Evolutionary conservation across 2,329 filamentous ascomycete species (phyloP), one percentile per base, ranked within the genome.

Genomic region (Venturia nashicola): DNA sequence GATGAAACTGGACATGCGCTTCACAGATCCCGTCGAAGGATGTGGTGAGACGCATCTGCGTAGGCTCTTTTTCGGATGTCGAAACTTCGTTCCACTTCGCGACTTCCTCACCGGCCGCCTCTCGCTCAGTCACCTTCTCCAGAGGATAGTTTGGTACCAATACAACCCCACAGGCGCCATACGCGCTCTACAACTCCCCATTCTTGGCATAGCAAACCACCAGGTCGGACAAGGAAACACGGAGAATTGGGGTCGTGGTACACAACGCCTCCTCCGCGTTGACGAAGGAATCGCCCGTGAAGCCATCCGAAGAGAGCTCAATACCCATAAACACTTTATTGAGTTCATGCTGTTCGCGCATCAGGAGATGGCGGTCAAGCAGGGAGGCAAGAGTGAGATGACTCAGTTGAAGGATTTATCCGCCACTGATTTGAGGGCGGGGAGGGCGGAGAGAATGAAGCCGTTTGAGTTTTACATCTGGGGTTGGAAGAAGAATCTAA

Each of bases 1-100:
- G 67, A 70, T 89, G 66, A 92, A 93, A 75, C 80, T 94, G 18
- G 80, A 84, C 69, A 84, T 91, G 82, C 79, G 80, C 63, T 85
- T 90, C 73, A 83, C 82, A 65, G 81, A 89, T 67, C 87, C 88
- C 0, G 71, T 83, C 32, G 79, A 79, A 60, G 83, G 82, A 0
- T 78, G 79, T 18, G 78, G 79, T 60, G 75, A 77, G 2, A 77
- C 67, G 7, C 65, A 61, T 27, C 60, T 76, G 8, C 65, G 67
- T 0, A 65, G 69, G 27, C 39, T 72, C 48, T 48, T 72, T 4
- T 72, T 90, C 51, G 84, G 82, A 16, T 85, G 88, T 68, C 78
- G 77, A 32, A 77, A 74, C 72, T 73, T 88, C 20, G 79, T 76
- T 7, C 74, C 78, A n/a, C 76, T 90, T 5, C 86, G 81, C 77